These are phyloP conservation scores for Fusarium sambucinum DNA, from an alignment of 2,329 filamentous ascomycete genomes.

Conservation along the genomic window DNA sequence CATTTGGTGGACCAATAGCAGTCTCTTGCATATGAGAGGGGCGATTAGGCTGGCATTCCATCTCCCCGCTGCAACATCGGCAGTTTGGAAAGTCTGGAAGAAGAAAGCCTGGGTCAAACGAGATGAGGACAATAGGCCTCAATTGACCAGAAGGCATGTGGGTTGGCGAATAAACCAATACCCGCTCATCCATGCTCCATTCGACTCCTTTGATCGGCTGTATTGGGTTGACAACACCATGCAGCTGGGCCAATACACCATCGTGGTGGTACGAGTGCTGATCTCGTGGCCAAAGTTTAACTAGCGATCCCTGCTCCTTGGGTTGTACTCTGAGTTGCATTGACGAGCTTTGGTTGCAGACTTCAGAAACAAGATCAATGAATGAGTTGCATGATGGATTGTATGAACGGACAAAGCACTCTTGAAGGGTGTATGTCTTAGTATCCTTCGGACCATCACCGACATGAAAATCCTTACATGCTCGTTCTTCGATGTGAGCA, in stretches of 20 bases:
- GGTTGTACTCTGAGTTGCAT: constrained; percentile 58
- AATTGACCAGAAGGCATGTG: constrained; percentile 19
- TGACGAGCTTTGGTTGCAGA: constrained; percentile 48
- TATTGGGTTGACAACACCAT: constrained; percentile 53
- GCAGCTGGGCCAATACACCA: constrained; percentile 42
- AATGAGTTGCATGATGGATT: constrained; percentile 65
- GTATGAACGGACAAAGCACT: constrained; percentile 68
- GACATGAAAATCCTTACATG: constrained; percentile 56
- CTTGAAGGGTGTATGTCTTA: constrained; percentile 62
- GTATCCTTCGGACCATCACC: constrained; percentile 58
- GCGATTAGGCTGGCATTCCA: not conserved
- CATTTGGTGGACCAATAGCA: not conserved
- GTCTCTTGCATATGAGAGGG: not conserved
- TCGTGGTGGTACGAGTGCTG: constrained; percentile 1
- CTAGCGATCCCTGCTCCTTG: constrained; percentile 17
- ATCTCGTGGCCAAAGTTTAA: constrained; percentile 45
- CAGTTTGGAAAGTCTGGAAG: constrained; percentile 39
- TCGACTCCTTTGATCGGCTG: constrained; percentile 53
- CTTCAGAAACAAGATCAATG: constrained; percentile 65
- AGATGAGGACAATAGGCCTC: constrained; percentile 46
- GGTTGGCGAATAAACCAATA: constrained; percentile 58
- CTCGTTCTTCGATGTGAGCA: constrained; percentile 39
- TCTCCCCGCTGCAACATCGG: not conserved
- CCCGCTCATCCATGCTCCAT: constrained; percentile 61
- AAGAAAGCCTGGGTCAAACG: constrained; percentile 49